Evolutionary conservation across 257 asterid species (phyloP).

Genomic region (Penstemon eatonii): DNA sequence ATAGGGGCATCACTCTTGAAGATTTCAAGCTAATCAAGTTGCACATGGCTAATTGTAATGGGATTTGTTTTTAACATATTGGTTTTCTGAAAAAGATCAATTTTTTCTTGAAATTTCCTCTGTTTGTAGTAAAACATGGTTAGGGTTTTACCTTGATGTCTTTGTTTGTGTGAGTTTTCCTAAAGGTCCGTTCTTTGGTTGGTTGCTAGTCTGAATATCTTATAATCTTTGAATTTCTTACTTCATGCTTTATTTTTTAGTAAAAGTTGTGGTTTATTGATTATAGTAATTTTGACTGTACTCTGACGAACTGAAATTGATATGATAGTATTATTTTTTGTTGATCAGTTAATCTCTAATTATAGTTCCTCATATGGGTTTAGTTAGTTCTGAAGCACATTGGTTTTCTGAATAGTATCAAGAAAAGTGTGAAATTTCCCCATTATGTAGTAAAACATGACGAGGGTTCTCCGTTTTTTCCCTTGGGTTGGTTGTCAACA

Average conservation of each 20-base stretch:
- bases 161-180: not conserved
- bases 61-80: not conserved
- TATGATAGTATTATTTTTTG: no score
- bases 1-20: slow-evolving; percentile 76
- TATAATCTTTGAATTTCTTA: not conserved
- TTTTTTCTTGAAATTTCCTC: not conserved
- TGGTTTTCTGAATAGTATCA: slow-evolving; percentile 4
- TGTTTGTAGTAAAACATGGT: not conserved
- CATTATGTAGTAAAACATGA: not conserved
- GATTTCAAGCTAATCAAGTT: slow-evolving; percentile 91
- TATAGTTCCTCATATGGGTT: not conserved
- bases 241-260: not conserved
- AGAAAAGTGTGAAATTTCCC: not conserved
- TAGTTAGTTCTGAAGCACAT: not conserved
- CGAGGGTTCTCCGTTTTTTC: no score
- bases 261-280: not conserved
- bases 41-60: slow-evolving; percentile 78
- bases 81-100: no score
- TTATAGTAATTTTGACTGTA: not conserved
- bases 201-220: not conserved
- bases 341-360: no score
- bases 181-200: not conserved
- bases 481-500: not conserved
- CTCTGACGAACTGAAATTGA: no score
- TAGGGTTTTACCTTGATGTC: not conserved